These are phyloP conservation scores for Sclerospora graminicola DNA, from an alignment of 352 stramenopile species.

Conservation along the genomic window DNA sequence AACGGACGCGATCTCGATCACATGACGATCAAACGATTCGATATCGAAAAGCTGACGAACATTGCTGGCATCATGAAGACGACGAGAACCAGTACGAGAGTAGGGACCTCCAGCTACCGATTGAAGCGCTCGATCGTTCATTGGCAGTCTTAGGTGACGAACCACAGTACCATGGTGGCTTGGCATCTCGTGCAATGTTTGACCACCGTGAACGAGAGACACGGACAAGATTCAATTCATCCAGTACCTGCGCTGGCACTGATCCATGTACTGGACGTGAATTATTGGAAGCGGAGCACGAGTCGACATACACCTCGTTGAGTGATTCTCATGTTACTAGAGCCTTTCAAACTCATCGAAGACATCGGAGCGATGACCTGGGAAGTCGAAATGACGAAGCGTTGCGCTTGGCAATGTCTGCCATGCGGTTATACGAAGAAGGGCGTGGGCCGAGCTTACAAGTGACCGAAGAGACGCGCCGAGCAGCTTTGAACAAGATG, in stretches of 20 bases:
- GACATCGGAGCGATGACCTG: constrained; percentile 17
- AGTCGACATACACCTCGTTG: no score
- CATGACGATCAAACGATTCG: no score
- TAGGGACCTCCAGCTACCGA: not conserved
- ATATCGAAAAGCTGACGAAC: no score
- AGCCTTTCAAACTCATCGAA: constrained; percentile 8
- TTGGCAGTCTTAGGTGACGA: no score
- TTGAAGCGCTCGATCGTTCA: no score
- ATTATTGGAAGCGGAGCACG: no score
- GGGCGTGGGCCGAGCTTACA: constrained; percentile 35
- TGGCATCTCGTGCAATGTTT: no score
- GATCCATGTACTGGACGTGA: no score
- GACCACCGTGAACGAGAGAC: no score
- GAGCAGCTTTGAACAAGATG: constrained; percentile 59
- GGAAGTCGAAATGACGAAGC: constrained; percentile 28
- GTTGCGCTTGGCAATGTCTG: constrained; percentile 55
- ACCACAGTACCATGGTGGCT: no score
- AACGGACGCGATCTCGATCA: no score
- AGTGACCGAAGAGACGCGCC: constrained; percentile 45
- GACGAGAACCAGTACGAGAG: constrained; percentile 9
- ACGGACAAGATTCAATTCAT: constrained; percentile 1
- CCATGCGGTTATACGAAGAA: constrained; percentile 71
- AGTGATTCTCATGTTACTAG: constrained; percentile 8
- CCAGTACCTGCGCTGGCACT: no score
- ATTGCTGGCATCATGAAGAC: constrained; percentile 3